Evolutionary conservation across 306 rosid species (phyloP), one percentile per base, ranked within the genome.

Genomic region (Sicyos baderoa): DNA sequence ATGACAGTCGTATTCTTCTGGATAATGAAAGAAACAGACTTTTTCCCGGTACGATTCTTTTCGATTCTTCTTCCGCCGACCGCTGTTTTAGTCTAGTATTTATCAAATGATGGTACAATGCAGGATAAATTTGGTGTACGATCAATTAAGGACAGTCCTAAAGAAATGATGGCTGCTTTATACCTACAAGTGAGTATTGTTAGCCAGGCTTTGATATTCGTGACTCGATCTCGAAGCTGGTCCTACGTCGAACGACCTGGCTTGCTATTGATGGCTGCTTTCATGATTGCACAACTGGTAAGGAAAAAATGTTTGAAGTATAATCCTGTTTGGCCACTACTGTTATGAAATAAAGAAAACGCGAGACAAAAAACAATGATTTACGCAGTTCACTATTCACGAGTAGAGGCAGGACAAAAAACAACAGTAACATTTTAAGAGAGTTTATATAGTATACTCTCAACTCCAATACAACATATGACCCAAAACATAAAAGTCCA

Each of bases 171-270:
- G 88, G 89, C 97, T 77, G 97, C 97, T 65, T 75, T 93, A 72
- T 93, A 93, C 79, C 82, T 93, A 18, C 98, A 93, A 90, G 98
- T 88, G 84, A 93, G 98, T 74, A 93, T 93, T 78, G 96, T 93
- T 73, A 93, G 97, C 76, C 98, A 93, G 82, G 97, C 98, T 54
- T 83, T 93, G 68, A 93, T 93, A 32, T 93, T 93, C 14, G 98
- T 89, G 3, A 93, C 98, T 54, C 88, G 98, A 60, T 93, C 98
- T 5, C 97, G 98, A 8, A 78, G 96, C 82, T 93, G 97, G 97
- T 93, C 97, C 75, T 93, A 19, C 15, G 0, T 79, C 35, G 98
- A 93, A 79, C 95, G 96, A 59, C 97, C 98, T 17, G 98, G 98
- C 76, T 0, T 77, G 72, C 83, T 89, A 5, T 63, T 93, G 17